Evolutionary conservation across 306 rosid genomes (phyloP).

Genomic region (Acmispon strigosus): DNA sequence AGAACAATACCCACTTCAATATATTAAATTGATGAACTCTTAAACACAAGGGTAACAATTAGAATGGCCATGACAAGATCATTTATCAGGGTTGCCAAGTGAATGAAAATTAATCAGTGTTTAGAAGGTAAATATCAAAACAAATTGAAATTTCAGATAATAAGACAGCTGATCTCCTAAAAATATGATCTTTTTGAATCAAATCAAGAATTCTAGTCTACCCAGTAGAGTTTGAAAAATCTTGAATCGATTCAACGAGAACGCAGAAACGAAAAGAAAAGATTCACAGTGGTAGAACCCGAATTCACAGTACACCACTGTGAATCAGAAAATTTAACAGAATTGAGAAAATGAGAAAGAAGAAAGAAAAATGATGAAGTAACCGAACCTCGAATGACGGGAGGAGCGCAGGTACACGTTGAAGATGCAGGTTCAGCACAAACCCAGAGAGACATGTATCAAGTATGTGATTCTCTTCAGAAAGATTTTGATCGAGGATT

Average conservation of each 20-base stretch:
- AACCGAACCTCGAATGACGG: slow-evolving; percentile 1
- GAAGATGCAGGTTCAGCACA: neutral
- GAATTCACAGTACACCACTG: neutral
- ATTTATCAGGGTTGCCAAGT: neutral
- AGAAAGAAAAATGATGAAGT: neutral
- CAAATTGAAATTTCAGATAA: neutral
- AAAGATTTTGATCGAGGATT: neutral
- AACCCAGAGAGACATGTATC: neutral
- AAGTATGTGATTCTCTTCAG: no score
- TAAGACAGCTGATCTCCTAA: neutral
- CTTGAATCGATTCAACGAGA: neutral
- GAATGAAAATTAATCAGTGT: neutral
- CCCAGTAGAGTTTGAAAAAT: neutral
- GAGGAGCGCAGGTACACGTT: neutral
- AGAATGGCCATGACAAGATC: neutral
- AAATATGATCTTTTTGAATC: slow-evolving; percentile 1
- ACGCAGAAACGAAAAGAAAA: no score
- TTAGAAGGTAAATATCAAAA: neutral
- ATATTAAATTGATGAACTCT: neutral
- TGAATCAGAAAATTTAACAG: neutral
- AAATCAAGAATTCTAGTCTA: neutral
- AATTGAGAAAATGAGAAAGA: no score
- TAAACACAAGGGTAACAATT: neutral
- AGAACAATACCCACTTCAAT: slow-evolving; percentile 1
- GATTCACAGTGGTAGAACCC: neutral